Percentiles rank a stretch among this genome's conserved stretches.
Evolutionary conservation across 768 basidiomycete genomes (phyloP).

Genomic region (Russula vinacea): DNA sequence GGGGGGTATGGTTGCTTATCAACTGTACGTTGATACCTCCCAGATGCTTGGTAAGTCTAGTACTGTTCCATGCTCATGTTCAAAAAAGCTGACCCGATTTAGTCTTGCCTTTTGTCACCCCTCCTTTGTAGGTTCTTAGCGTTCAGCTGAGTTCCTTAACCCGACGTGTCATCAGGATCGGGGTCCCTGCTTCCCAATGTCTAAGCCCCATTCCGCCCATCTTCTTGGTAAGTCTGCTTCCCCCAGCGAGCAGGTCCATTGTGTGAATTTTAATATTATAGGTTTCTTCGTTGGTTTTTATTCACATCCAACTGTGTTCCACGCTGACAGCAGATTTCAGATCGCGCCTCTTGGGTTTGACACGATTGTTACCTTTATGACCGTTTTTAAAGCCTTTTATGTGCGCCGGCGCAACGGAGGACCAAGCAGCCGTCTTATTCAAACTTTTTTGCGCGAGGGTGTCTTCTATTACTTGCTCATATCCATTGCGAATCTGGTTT

Average conservation of each 20-base stretch:
- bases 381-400: conserved; percentile 71
- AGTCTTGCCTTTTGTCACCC: conserved; percentile 57
- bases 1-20: conserved; percentile 73
- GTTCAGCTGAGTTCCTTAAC: neutral
- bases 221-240: conserved; percentile 54
- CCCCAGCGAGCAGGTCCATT: neutral
- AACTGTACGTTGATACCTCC: conserved; percentile 73
- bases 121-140: conserved; percentile 49
- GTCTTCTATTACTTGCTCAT: conserved; percentile 84
- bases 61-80: neutral
- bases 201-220: conserved; percentile 80
- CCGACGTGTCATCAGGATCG: conserved; percentile 37
- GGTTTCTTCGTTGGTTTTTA: conserved; percentile 36
- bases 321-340: conserved; percentile 38
- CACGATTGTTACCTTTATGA: conserved; percentile 77
- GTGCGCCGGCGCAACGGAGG: conserved; percentile 74
- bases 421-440: conserved; percentile 73
- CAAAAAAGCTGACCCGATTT: neutral
- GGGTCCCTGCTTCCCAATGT: conserved; percentile 78
- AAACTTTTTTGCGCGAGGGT: conserved; percentile 82
- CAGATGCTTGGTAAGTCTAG: conserved; percentile 65
- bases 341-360: conserved; percentile 81
- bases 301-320: neutral
- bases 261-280: conserved; percentile 38
- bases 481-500: conserved; percentile 75